These are phyloP conservation scores for Mycena latifolia DNA, from an alignment of 768 basidiomycete species.

Conservation along the genomic window DNA sequence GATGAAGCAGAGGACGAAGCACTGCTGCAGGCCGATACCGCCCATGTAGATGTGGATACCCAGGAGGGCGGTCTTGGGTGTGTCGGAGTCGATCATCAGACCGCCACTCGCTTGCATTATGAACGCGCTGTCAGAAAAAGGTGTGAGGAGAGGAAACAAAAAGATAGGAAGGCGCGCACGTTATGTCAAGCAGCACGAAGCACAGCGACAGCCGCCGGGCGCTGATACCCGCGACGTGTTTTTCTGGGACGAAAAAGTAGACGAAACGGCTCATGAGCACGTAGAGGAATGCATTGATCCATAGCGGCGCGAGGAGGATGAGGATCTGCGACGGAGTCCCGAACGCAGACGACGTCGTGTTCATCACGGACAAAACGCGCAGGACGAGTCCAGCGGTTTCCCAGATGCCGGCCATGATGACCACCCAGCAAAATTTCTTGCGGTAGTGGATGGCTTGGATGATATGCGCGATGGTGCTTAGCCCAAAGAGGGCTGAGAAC, in stretches of 20 bases:
- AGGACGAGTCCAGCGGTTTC: constrained; percentile 36
- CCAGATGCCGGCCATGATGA: constrained; percentile 39
- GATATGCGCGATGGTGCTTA: constrained; percentile 32
- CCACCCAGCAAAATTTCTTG: constrained; percentile 40
- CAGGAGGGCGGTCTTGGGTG: background rate
- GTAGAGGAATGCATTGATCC: constrained; percentile 42
- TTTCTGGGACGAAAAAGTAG: constrained; percentile 37
- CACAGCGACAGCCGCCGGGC: constrained; percentile 31
- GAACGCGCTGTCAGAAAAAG: constrained; percentile 29
- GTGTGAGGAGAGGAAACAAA: background rate
- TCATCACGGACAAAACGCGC: constrained; percentile 27
- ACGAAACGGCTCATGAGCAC: constrained; percentile 38
- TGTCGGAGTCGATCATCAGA: constrained; percentile 20
- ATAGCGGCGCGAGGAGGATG: constrained; percentile 39
- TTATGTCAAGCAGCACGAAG: constrained; percentile 39
- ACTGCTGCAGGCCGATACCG: constrained; percentile 40
- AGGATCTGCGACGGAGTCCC: constrained; percentile 34
- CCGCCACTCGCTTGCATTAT: constrained; percentile 38
- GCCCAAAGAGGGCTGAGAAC: constrained; percentile 36
- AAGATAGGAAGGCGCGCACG: constrained; percentile 9
- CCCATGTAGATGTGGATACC: constrained; percentile 42
- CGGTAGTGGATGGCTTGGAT: constrained; percentile 38
- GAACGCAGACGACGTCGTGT: constrained; percentile 20
- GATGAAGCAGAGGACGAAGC: constrained; percentile 39
- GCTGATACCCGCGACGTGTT: constrained; percentile 34